These are phyloP conservation scores for Orbilia javanica DNA, from an alignment of 2,329 filamentous ascomycete species.

Conservation along the genomic window DNA sequence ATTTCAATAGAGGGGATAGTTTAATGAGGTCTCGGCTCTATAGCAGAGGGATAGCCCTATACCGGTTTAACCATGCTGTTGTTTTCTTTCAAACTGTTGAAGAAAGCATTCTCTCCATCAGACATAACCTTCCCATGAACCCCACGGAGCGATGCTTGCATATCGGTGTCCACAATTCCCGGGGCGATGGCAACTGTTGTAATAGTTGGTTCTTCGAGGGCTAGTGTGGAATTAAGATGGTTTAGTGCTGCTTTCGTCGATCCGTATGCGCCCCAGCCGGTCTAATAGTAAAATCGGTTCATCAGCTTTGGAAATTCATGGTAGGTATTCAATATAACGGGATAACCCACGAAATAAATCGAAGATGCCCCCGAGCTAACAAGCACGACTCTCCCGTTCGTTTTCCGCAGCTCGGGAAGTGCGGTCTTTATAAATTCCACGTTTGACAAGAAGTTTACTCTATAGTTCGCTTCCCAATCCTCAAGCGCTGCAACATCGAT, in stretches of 20 bases:
- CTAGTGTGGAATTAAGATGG: slow-evolving; percentile 79
- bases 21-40: not conserved
- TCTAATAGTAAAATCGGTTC: slow-evolving; percentile 9
- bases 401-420: slow-evolving; percentile 77
- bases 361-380: slow-evolving; percentile 82
- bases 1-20: not conserved
- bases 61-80: slow-evolving; percentile 74
- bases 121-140: slow-evolving; percentile 75
- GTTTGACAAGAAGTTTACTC: slow-evolving; percentile 87
- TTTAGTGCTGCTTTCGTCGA: slow-evolving; percentile 86
- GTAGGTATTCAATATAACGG: not conserved
- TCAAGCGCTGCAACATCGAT: slow-evolving; percentile 76
- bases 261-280: slow-evolving; percentile 82
- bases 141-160: slow-evolving; percentile 86
- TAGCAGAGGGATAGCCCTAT: not conserved
- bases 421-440: slow-evolving; percentile 82
- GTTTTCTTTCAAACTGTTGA: slow-evolving; percentile 76
- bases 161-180: slow-evolving; percentile 81
- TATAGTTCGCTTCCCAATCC: slow-evolving; percentile 81
- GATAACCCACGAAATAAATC: slow-evolving; percentile 71
- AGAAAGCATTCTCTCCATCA: slow-evolving; percentile 72
- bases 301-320: too few relatives aligned
- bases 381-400: slow-evolving; percentile 79
- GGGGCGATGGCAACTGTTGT: slow-evolving; percentile 78
- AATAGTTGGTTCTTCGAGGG: slow-evolving; percentile 81